A percentile compares a stretch with the other conserved stretches of the same genome.
These are phyloP conservation scores for Colletotrichum neosansevieriae DNA, from an alignment of 2,329 filamentous ascomycete species.

Conservation along the genomic window DNA sequence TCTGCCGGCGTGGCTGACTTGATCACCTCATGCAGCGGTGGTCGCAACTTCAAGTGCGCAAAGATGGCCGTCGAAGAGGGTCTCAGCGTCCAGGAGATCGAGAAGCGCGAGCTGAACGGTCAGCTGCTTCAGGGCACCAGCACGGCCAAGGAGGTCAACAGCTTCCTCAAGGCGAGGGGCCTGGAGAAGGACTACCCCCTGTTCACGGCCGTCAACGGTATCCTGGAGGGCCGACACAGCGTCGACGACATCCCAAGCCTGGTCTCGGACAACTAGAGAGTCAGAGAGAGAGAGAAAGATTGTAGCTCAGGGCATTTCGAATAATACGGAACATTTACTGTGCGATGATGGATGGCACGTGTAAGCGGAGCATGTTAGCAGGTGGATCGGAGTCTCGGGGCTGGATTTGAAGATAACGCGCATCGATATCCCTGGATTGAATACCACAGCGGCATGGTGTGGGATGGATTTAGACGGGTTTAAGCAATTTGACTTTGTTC, in stretches of 20 bases:
- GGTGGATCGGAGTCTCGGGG: background rate
- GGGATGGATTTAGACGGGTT: slow-evolving; percentile 28
- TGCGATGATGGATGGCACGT: background rate
- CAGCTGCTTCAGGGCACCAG: slow-evolving; percentile 96
- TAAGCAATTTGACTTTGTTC: slow-evolving; percentile 4
- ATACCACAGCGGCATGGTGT: slow-evolving; percentile 33
- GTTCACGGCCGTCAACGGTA: slow-evolving; percentile 88
- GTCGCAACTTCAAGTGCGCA: slow-evolving; percentile 94
- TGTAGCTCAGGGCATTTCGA: background rate
- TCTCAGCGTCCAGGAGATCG: slow-evolving; percentile 86
- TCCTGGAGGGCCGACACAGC: slow-evolving; percentile 80
- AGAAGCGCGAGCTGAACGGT: slow-evolving; percentile 90
- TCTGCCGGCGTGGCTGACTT: slow-evolving; percentile 95
- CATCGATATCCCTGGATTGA: slow-evolving; percentile 39
- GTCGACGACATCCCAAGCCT: slow-evolving; percentile 85
- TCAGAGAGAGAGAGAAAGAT: background rate
- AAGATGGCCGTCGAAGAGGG: slow-evolving; percentile 87
- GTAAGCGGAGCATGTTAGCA: background rate
- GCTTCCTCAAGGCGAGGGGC: slow-evolving; percentile 83
- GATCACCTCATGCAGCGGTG: slow-evolving; percentile 92
- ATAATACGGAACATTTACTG: slow-evolving; percentile 10
- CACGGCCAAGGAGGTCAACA: slow-evolving; percentile 91
- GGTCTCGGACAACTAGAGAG: slow-evolving; percentile 55
- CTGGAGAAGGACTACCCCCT: slow-evolving; percentile 88
- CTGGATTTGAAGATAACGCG: slow-evolving; percentile 19